Conservation (phyloP, 768 basidiomycete species). For the Macrolepiota fuliginosa region DNA sequence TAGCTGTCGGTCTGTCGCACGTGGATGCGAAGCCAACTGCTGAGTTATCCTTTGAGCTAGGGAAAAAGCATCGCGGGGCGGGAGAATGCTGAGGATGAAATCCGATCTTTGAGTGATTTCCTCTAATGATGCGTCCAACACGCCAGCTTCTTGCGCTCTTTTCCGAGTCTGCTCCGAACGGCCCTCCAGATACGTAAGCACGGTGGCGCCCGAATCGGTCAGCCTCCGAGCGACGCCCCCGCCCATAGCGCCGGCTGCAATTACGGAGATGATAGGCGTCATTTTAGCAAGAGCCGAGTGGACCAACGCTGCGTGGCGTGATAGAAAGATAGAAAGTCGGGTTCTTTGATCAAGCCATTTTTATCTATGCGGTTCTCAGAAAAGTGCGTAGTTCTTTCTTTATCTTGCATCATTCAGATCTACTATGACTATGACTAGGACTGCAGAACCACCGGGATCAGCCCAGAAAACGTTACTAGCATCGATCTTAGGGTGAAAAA, state of each 20-base stretch:
- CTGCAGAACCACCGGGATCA: neutral
- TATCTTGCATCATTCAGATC: neutral
- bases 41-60: slow-evolving; percentile 39
- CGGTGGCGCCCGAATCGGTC: slow-evolving; percentile 43
- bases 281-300: neutral
- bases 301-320: neutral
- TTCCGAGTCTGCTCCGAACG: slow-evolving; percentile 49
- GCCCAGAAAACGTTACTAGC: neutral
- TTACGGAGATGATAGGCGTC: slow-evolving; percentile 36
- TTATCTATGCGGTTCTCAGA: neutral
- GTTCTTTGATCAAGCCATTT: neutral
- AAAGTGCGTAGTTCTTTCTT: neutral
- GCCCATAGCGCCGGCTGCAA: slow-evolving; percentile 62
- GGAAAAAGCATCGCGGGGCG: slow-evolving; percentile 49
- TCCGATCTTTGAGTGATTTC: slow-evolving; percentile 31
- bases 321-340: neutral
- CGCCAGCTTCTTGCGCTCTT: slow-evolving; percentile 50
- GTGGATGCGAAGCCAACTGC: slow-evolving; percentile 19
- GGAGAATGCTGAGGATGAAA: slow-evolving; percentile 57
- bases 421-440: neutral
- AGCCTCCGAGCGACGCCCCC: slow-evolving; percentile 50
- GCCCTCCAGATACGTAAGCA: slow-evolving; percentile 53
- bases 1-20: slow-evolving; percentile 18
- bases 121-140: slow-evolving; percentile 32
- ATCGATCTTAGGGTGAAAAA: neutral